Evolutionary conservation across 2,329 filamentous ascomycete genomes (phyloP), one percentile per base, ranked within the genome.

Genomic region (Phialemoniopsis sp.): DNA sequence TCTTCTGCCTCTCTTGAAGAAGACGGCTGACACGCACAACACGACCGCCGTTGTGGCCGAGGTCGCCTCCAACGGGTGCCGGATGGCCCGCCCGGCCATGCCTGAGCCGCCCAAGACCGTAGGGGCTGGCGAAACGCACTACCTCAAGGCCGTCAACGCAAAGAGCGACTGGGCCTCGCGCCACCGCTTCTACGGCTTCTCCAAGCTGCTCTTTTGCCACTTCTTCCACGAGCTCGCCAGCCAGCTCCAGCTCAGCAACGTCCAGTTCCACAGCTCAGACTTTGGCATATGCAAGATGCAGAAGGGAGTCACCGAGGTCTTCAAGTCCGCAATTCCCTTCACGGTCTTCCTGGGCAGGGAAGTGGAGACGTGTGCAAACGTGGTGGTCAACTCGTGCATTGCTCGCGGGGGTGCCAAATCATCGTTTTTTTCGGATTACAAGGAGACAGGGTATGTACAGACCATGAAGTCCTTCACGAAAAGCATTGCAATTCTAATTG

Each of bases 341-440:
- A 28, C n/a, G 16, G 9, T 10, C 13, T 10, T 38, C 16, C 33
- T 38, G 7, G 37, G 37, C 10, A 16, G 37, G 37, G 29, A 30
- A 13, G n/a, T 21, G 16, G 37, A 38, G 16, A 33, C 29, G 17
- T 38, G 37, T 21, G 37, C 37, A 5, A 32, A 29, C 17, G 37
- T 32, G 29, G 30, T 38, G 4, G 37, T 38, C 17, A 38, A 38
- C 19, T 8, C 18, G 29, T 38, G 37, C 30, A 15, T 29, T 14
- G 16, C 29, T 10, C 29, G 32, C 21, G 13, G 13, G 18, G 30
- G 37, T 12, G 13, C n/a, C 7, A 15, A 28, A 9, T 9, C 19
- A 6, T 15, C 13, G 37, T 13, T 38, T 13, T 32, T 32, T 7
- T 4, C 33, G 10, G 37, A 38, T 19, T 38, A 38, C 15, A 30